Base-by-base conservation (phyloP, 352 stramenopile genomes). In the Phytophthora citrophthora region DNA sequence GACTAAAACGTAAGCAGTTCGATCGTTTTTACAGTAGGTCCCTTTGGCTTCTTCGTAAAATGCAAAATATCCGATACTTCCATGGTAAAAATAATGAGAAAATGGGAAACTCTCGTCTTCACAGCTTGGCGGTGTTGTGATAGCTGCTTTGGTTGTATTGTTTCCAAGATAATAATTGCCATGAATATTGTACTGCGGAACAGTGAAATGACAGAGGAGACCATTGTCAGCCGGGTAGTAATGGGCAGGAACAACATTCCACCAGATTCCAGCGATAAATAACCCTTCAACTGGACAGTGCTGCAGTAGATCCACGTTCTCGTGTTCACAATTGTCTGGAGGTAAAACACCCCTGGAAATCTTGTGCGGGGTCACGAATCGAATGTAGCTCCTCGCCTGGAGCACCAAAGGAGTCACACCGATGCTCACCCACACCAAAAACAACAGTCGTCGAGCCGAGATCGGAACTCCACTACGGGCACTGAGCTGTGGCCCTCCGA, bases 161-260 rank as follows among this genome's bases (percentile, higher is more conserved):
- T 69, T 47, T 9, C 64, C 64, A 18, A 73, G 39, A 26, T 31
- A 55, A 18, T 68, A 72, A 23, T 64, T 72, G 4, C 64, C 64
- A 41, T 73, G 64, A n/a, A 73, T 73, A 26, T 73, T 73, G 47
- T 73, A 73, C 36, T 73, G 70, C 4, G 61, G 64, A 5, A 77
- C 41, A 16, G 65, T 49, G 23, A 76, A 76, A 39, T 73, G 64
- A 11, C 68, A 76, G 7, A 73, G 54, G 1, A 48, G 31, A 8
- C 54, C 58, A 15, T 57, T 43, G 8, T 64, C 36, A 5, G 31
- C 46, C 2, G 15, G 26, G 18, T 41, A 57, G 32, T 73, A 73
- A 44, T 64, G 44, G 31, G 46, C 13, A 5, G 68, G 68, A n/a
- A 39, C 51, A 11, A 73, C 54, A 45, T 76, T 76, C 64, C 68